phyloP scores from a whole-genome alignment of 2,329 filamentous ascomycete genomes.

The Sphaerulina populicola region DNA sequence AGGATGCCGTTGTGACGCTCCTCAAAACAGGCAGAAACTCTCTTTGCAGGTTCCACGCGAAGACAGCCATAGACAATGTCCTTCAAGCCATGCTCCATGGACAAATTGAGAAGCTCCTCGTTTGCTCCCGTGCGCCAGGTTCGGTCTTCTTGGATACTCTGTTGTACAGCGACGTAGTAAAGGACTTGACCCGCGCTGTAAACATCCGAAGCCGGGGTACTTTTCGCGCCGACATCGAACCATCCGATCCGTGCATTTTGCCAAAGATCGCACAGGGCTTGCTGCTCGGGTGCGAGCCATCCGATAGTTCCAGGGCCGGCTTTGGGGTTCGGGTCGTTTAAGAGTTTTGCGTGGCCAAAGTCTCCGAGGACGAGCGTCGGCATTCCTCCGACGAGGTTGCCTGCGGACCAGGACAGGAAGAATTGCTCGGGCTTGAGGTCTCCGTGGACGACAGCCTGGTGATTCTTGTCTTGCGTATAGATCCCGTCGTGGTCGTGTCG shows the following conservation, averaged over 20 bases:
- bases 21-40: background rate
- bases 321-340: background rate
- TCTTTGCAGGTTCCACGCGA: background rate
- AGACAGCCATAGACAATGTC: background rate
- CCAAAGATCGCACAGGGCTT: background rate
- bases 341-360: constrained; percentile 11
- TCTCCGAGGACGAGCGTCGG: constrained; percentile 20
- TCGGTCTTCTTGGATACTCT: background rate
- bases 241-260: background rate
- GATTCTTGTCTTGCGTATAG: constrained; percentile 10
- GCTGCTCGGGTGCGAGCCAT: constrained; percentile 11
- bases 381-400: constrained; percentile 2
- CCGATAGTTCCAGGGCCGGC: constrained; percentile 3
- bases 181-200: constrained; percentile 14
- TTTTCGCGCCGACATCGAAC: background rate
- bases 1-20: background rate
- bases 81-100: background rate
- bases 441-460: constrained; percentile 14
- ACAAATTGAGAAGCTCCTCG: background rate
- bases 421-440: constrained; percentile 22
- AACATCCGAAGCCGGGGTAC: constrained; percentile 3
- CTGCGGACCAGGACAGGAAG: constrained; percentile 15
- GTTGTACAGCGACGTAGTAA: background rate
- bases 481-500: constrained; percentile 5
- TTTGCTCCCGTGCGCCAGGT: constrained; percentile 1